Base-by-base conservation (phyloP, 768 basidiomycete genomes). In the Pleurotus pulmonarius region DNA sequence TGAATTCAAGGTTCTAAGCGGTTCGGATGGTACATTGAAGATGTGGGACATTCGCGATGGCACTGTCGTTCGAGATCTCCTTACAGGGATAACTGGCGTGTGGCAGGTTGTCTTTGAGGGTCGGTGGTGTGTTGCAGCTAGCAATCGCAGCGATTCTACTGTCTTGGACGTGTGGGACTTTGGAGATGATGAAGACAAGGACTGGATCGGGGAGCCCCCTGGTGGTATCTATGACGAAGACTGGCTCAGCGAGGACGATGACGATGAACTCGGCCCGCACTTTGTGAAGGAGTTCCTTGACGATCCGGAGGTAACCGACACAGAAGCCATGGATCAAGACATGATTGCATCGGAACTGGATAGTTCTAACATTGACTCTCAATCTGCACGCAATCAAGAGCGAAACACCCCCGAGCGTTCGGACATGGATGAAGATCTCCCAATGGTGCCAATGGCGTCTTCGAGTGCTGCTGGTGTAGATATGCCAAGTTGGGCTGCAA, bases 101-200 rank as follows among this genome's bases (percentile, higher is more conserved):
- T 99, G 96, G 96, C 96, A 98, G 71, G 93, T 98, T 44, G 87
- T 93, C 26, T 97, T 96, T 69, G 91, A 95, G 69, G 92, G 94
- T 0, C 77, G 94, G 57, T 93, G 93, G 82, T 92, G 94, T 65
- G 92, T 99, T 45, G 94, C 94, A 6, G 97, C 97, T 26, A 92
- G 90, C 66, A 92, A 94, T 62, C 79, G 87, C 56, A 83, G 82
- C 59, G 83, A 90, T 61, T 70, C 82, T 4, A 93, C 92, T 3
- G 86, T 90, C 56, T 74, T 94, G 54, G 92, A 94, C 64, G 92
- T 94, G 22, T 94, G 91, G 91, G 90, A 94, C 75, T 94, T 93
- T 67, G 92, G 88, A 13, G 78, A 75, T 49, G 88, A 86, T 65
- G 73, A 75, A 9, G 88, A 87, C 57, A 87, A 88, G n/a, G 88